Evolutionary conservation across 352 stramenopile genomes (phyloP), one percentile per base, ranked within the genome.

Genomic region (Globisporangium cylindrosporum): DNA sequence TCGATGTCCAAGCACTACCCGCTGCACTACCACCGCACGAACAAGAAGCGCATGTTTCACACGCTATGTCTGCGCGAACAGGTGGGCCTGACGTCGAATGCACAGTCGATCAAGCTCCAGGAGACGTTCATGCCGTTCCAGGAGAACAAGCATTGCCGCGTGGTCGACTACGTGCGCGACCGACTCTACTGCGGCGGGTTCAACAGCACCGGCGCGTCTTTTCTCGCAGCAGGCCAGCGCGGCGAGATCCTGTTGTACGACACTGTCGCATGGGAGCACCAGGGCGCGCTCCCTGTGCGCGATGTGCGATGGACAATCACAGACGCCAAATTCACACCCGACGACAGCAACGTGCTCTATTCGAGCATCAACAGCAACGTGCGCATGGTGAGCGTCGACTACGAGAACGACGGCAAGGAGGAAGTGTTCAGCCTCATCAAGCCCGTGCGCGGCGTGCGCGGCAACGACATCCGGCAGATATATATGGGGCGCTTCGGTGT

Each of bases 51-150:
- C 25, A 81, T 91, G 78, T 87, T 89, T 64, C 79, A 84, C 56
- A 86, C 78, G 36, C 78, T 95, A 48, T 86, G 75, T 43, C 69
- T 83, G 68, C 83, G 87, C 54, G 87, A 95, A 61, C 85, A 90
- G 48, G 78, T 85, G 43, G 87, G 87, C 0, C 62, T 63, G 51
- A 89, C 79, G 64, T 85, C 81, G 24, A 88, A 82, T 48, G 79
- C 77, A 22, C 81, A 93, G 72, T 69, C 81, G 12, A 78, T 93
- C 49, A 82, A 87, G 57, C 68, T 93, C 36, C 84, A 95, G 59
- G 88, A 95, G 54, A 90, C 84, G 25, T 90, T 93, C 59, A 79
- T 95, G 74, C 88, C 84, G 32, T 92, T 93, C 58, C 79, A 91
- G 68, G 67, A 92, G 64, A 82, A 95, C 73, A 92, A 91, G 64